These are phyloP conservation scores for Rubia occidens DNA, from an alignment of 305 asterid species.

Conservation along the genomic window DNA sequence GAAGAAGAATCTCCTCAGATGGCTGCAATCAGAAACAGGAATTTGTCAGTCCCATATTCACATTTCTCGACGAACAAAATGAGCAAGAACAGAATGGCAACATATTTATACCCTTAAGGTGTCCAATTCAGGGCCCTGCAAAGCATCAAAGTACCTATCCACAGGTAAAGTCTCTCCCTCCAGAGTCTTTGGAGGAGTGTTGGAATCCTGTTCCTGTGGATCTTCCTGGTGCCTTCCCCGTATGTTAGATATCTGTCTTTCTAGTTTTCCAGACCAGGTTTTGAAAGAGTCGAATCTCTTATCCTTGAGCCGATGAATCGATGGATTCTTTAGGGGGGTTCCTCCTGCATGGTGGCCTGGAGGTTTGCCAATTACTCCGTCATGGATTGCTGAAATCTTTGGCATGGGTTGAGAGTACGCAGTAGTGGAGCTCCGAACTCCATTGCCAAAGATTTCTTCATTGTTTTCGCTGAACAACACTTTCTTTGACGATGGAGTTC, in stretches of 20 bases:
- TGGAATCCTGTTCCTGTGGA: constrained; percentile 20
- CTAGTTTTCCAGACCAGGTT: constrained; percentile 70
- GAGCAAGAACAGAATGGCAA: not conserved
- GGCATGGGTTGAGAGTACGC: constrained; percentile 57
- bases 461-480: constrained; percentile 30
- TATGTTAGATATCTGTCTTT: constrained; percentile 52
- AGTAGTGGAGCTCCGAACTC: constrained; percentile 5
- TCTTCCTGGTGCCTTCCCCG: constrained; percentile 35
- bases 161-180: constrained; percentile 41
- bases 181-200: constrained; percentile 15
- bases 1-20: constrained; percentile 63
- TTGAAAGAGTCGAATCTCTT: constrained; percentile 62
- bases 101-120: constrained; percentile 38
- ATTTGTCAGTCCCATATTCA: not conserved
- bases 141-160: constrained; percentile 64
- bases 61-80: not conserved
- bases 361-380: constrained; percentile 18
- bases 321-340: constrained; percentile 29
- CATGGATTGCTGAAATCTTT: constrained; percentile 25
- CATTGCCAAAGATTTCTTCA: constrained; percentile 9
- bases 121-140: constrained; percentile 78
- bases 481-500: constrained; percentile 22
- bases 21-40: constrained; percentile 33
- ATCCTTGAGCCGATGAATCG: constrained; percentile 36
- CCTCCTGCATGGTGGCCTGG: constrained; percentile 11